Base-by-base conservation (phyloP, 441 rosid genomes). In the Melastoma candidum region DNA sequence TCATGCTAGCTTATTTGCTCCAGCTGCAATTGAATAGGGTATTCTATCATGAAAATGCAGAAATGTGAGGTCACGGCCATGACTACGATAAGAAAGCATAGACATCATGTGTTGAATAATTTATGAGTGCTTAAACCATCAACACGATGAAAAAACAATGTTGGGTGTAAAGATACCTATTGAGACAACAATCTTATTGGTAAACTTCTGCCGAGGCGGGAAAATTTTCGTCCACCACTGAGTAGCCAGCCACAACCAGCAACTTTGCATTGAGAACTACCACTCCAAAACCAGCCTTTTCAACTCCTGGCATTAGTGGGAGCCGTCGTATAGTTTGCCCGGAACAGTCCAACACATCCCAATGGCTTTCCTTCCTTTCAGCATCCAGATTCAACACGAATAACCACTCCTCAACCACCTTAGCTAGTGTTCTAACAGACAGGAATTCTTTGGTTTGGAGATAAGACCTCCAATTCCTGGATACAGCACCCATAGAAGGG, bases 401-500 rank as follows among this genome's bases (percentile, higher is more conserved):
- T 0, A 94, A 80, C 96, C 95, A 83, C 69, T 94, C 96, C 76
- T 94, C 90, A 47, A 80, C 78, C 72, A 83, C 56, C 54, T 84
- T 85, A 12, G 88, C 95, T 45, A 82, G 70, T 70, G 73, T 94
- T 59, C 99, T 60, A 46, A 83, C 89, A 0, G 71, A 66, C 8
- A 86, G 73, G 75, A 89, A 89, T 64, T 93, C 99, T 72, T 74
- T 80, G 82, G 90, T 93, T 62, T 56, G 79, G 46, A 93, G 75
- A 69, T 80, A 77, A 8, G 80, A 77, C 66, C 99, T 82, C 99
- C 99, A 93, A 68, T 74, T 86, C 85, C 75, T 93, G 72, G 85
- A 83, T 46, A 93, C 97, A 63, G 82, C 67, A 12, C 93, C 97
- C 90, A 89, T 80, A 24, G 90, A 61, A 17, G 90, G 90, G 68